These are phyloP conservation scores for Petasospora fabianii DNA, from an alignment of 1,139 yeast genomes.

Conservation along the genomic window DNA sequence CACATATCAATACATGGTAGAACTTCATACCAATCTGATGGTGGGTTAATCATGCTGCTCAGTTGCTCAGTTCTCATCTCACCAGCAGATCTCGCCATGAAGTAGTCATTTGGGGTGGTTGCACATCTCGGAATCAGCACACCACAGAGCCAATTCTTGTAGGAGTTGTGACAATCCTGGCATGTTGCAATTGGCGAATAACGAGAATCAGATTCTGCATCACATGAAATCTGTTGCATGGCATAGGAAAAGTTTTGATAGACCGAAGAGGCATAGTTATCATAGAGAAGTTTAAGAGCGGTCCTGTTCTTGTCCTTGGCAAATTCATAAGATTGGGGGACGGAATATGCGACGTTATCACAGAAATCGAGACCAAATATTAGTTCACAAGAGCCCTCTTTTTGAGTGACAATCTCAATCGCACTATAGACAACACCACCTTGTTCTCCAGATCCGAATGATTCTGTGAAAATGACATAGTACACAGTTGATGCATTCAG, in stretches of 20 bases:
- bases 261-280: constrained; percentile 50
- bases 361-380: constrained; percentile 77
- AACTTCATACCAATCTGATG: constrained; percentile 64
- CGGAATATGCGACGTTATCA: constrained; percentile 78
- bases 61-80: constrained; percentile 62
- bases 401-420: constrained; percentile 59
- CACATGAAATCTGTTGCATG: constrained; percentile 73
- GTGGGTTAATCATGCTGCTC: constrained; percentile 55
- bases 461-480: constrained; percentile 60
- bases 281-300: constrained; percentile 48
- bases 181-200: constrained; percentile 77
- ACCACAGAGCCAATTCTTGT: constrained; percentile 87
- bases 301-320: constrained; percentile 13
- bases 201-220: constrained; percentile 61
- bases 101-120: constrained; percentile 43
- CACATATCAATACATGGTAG: constrained; percentile 86
- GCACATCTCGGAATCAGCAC: constrained; percentile 89
- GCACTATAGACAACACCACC: constrained; percentile 69
- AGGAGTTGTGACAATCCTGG: constrained; percentile 64
- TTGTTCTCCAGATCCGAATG: constrained; percentile 36
- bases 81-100: constrained; percentile 44
- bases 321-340: constrained; percentile 52
- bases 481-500: constrained; percentile 62
- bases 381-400: constrained; percentile 59
- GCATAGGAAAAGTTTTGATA: constrained; percentile 73